These are phyloP conservation scores for Gnaphalium uliginosum DNA, from an alignment of 129 eudicot genomes.

Conservation along the genomic window DNA sequence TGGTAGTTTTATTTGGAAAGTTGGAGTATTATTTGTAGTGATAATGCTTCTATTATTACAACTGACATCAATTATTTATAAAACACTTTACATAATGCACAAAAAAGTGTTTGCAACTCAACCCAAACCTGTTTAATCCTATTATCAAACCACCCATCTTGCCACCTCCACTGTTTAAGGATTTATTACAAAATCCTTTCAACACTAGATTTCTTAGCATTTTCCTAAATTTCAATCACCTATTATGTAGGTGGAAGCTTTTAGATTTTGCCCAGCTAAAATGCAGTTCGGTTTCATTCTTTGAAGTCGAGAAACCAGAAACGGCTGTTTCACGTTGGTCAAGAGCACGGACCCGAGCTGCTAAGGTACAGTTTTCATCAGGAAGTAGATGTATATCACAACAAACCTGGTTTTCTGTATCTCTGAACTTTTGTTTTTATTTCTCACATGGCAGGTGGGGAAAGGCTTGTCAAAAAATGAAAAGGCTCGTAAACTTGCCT, in stretches of 20 bases:
- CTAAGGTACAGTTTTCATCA: constrained; percentile 52
- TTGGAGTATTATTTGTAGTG: neutral
- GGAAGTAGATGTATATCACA: neutral
- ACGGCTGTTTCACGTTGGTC: constrained; percentile 85
- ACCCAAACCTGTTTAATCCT: too few species aligned
- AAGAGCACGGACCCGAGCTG: constrained; percentile 80
- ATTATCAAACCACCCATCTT: neutral
- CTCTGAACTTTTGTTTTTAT: constrained; percentile 14
- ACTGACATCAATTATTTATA: neutral
- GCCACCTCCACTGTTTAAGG: neutral
- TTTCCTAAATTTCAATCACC: neutral
- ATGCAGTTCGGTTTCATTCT: constrained; percentile 68
- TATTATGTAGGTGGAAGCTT: constrained; percentile 45
- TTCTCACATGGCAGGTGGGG: constrained; percentile 57
- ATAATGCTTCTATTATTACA: neutral
- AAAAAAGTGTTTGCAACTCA: neutral
- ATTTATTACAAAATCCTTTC: neutral
- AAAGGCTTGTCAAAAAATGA: constrained; percentile 88
- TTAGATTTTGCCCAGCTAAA: constrained; percentile 69
- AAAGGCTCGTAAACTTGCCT: constrained; percentile 84
- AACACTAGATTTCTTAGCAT: neutral
- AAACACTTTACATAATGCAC: neutral
- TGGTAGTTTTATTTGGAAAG: neutral
- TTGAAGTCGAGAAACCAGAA: constrained; percentile 73
- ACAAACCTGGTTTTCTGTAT: neutral